Evolutionary conservation across 148 eudicot genomes (phyloP).

Genomic region (Spergularia marina): DNA sequence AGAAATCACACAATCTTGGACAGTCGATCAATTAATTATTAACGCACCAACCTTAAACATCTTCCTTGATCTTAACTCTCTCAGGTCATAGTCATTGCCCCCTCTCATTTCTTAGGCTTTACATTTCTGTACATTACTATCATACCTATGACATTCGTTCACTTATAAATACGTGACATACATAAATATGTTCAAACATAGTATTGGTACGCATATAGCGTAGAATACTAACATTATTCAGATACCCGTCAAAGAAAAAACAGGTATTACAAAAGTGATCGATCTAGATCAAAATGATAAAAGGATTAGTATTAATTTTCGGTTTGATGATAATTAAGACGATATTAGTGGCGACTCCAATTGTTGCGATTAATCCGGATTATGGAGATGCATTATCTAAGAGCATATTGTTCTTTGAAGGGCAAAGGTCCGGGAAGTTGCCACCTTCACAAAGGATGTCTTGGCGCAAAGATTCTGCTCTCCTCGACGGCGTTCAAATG

Average conservation of each 20-base stretch:
- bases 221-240: neutral
- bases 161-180: slow-evolving; percentile 10
- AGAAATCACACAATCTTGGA: neutral
- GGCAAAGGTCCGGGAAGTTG: slow-evolving; percentile 64
- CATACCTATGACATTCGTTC: neutral
- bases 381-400: slow-evolving; percentile 34
- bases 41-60: neutral
- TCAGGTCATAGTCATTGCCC: neutral
- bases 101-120: neutral
- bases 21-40: too few species aligned
- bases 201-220: neutral
- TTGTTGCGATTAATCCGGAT: slow-evolving; percentile 9
- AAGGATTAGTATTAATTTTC: neutral
- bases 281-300: slow-evolving; percentile 1
- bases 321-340: neutral
- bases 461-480: slow-evolving; percentile 66
- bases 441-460: slow-evolving; percentile 47
- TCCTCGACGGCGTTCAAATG: slow-evolving; percentile 43
- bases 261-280: neutral
- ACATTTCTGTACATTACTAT: neutral
- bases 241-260: neutral
- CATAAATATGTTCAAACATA: neutral
- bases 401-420: slow-evolving; percentile 46
- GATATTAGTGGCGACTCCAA: neutral
- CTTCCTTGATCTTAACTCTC: slow-evolving; percentile 23